phyloP scores from a whole-genome alignment of 2,329 filamentous ascomycete species.

The Stenocarpella maydis region DNA sequence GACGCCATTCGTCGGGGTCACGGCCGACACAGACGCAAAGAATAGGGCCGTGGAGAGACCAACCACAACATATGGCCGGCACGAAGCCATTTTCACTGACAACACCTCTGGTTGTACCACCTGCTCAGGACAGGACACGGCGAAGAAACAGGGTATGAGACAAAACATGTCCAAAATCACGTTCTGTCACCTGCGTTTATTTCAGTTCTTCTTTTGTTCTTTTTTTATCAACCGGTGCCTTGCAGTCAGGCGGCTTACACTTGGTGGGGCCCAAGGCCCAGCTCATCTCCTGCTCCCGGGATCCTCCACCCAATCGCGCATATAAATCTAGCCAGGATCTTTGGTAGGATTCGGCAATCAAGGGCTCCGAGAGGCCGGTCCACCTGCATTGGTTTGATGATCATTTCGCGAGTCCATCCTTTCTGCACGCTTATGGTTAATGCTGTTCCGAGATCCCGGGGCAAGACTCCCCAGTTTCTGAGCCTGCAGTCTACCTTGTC shows the following conservation, averaged over 20 bases:
- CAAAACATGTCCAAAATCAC: not conserved
- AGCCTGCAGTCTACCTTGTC: not conserved
- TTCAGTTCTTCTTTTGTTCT: too few relatives aligned
- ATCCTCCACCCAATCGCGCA: not conserved
- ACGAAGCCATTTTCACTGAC: not conserved
- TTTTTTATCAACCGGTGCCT: not conserved
- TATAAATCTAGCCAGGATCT: not conserved
- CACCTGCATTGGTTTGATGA: constrained; percentile 10
- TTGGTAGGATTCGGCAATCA: constrained; percentile 5
- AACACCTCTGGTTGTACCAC: not conserved
- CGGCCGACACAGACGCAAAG: not conserved
- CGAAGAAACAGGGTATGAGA: not conserved
- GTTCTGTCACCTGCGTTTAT: not conserved
- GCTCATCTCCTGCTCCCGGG: constrained; percentile 9
- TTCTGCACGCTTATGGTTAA: not conserved
- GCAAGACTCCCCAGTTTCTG: not conserved
- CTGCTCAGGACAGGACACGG: not conserved
- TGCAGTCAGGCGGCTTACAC: constrained; percentile 1
- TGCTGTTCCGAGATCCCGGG: not conserved
- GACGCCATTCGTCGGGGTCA: constrained; percentile 22
- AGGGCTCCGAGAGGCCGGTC: not conserved
- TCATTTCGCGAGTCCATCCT: constrained; percentile 2
- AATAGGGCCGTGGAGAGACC: not conserved
- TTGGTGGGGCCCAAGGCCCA: constrained; percentile 17
- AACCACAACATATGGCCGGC: not conserved